Conservation (phyloP, 1,139 yeast species). For the Maudiozyma humilis region DNA sequence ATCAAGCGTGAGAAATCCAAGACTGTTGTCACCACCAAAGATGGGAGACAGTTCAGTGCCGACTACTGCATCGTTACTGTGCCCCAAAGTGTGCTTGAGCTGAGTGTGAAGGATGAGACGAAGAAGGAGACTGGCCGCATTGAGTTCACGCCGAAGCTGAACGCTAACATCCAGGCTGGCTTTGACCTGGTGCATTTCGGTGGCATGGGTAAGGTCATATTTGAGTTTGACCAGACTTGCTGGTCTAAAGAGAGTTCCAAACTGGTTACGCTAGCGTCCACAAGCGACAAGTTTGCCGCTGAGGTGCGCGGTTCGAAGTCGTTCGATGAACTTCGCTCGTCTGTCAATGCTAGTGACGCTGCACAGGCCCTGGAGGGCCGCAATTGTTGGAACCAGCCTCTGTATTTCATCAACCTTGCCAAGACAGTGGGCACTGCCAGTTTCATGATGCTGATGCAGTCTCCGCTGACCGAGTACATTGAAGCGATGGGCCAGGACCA, state of each 20-base stretch:
- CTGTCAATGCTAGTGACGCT: background rate
- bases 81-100: constrained; percentile 59
- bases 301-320: constrained; percentile 14
- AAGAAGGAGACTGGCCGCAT: constrained; percentile 31
- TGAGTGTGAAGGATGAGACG: constrained; percentile 31
- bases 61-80: constrained; percentile 61
- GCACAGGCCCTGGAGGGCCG: constrained; percentile 1
- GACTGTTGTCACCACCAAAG: constrained; percentile 27
- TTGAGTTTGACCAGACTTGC: constrained; percentile 60
- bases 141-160: constrained; percentile 54
- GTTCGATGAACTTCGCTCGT: constrained; percentile 11
- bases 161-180: constrained; percentile 38
- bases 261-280: constrained; percentile 19
- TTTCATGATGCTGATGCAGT: constrained; percentile 56
- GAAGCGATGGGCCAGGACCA: constrained; percentile 34
- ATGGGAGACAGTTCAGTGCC: constrained; percentile 32
- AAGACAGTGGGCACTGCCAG: constrained; percentile 38
- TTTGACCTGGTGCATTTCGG: constrained; percentile 53
- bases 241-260: constrained; percentile 44
- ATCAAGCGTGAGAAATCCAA: constrained; percentile 31
- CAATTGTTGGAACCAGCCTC: constrained; percentile 44
- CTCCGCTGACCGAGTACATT: constrained; percentile 52
- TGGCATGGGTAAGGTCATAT: constrained; percentile 65
- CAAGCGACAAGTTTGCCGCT: constrained; percentile 12
- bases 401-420: constrained; percentile 40